A percentile compares a stretch with the other conserved stretches of the same genome.
Evolutionary conservation across 2,329 filamentous ascomycete species (phyloP).

Genomic region (Cercospora beticola): DNA sequence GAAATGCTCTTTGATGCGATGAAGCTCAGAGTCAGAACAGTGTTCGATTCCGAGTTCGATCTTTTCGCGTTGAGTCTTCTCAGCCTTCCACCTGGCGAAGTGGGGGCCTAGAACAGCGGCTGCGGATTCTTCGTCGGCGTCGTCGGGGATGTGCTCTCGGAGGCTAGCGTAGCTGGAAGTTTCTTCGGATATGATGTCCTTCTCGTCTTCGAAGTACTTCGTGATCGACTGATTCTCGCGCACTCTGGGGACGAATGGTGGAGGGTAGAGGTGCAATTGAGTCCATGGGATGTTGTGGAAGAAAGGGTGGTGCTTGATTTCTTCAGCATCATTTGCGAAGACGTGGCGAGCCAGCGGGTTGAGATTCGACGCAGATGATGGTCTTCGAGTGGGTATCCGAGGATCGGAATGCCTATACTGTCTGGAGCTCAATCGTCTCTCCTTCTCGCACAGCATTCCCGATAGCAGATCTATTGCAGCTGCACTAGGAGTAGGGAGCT

Average conservation of each 20-base stretch:
- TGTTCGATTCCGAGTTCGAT: constrained; percentile 33
- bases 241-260: constrained; percentile 79
- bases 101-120: constrained; percentile 16
- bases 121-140: constrained; percentile 18
- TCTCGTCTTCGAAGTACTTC: constrained; percentile 86
- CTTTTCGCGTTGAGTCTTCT: constrained; percentile 32
- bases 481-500: constrained; percentile 57
- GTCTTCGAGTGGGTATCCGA: constrained; percentile 31
- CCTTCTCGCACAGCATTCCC: constrained; percentile 69
- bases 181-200: constrained; percentile 57
- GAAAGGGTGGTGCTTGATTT: constrained; percentile 87
- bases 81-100: constrained; percentile 27
- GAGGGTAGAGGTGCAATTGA: constrained; percentile 65
- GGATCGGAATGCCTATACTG: constrained; percentile 66
- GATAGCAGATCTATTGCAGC: constrained; percentile 76
- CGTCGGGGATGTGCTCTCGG: constrained; percentile 25
- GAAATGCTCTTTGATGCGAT: constrained; percentile 35
- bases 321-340: constrained; percentile 77
- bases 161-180: constrained; percentile 31
- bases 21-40: constrained; percentile 33
- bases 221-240: constrained; percentile 55
- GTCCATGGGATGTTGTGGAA: constrained; percentile 80
- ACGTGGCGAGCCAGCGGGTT: constrained; percentile 52
- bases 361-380: constrained; percentile 48
- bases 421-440: constrained; percentile 71